Evolutionary conservation across 352 stramenopile genomes (phyloP), one percentile per base, ranked within the genome.

Genomic region (Pythium angustatum): DNA sequence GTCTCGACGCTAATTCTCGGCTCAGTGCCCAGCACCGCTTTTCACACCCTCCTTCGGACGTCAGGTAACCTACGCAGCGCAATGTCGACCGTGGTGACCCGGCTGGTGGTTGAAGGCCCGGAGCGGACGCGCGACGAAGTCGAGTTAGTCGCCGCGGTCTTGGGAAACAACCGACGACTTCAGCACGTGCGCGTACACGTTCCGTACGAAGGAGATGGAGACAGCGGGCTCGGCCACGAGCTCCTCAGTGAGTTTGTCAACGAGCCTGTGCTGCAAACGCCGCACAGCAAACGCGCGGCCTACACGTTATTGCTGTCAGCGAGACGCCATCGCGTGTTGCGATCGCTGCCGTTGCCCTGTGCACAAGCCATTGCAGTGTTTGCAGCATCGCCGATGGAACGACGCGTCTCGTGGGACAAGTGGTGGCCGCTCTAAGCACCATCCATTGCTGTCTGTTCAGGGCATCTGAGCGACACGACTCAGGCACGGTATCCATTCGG

Each of bases 291-390:
- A 5, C 12, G 19, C 12, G 38, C n/a, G 0, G n/a, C 44, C n/a
- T 60, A 51, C 40, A 60, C 53, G 17, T 60, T 60, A 31, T 19
- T 51, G 9, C 24, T 47, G 5, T 5, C 41, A 2, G 51, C 34
- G 24, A 43, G 53, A 41, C 53, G 36, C 36, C 28, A 51, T 26
- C 26, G 38, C 26, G 27, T 51, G 9, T 21, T 60, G 3, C 36
- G 38, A 24, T 27, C 41, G 26, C 40, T 60, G 4, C 53, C 36
- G 30, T 24, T n/a, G 14, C n/a, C 26, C 3, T 28, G 28, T 12
- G 4, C 21, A 5, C 27, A 41, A 19, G 34, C 17, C 1, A 21
- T 55, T 19, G 27, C 26, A 4, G 27, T 6, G 14, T 55, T 55
- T 10, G 48, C 28, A 12, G 48, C 48, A 15, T 41, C 19, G 27